Conservation (phyloP, 225 moss, liverwort and hornwort genomes). For the Neckera pumila region DNA sequence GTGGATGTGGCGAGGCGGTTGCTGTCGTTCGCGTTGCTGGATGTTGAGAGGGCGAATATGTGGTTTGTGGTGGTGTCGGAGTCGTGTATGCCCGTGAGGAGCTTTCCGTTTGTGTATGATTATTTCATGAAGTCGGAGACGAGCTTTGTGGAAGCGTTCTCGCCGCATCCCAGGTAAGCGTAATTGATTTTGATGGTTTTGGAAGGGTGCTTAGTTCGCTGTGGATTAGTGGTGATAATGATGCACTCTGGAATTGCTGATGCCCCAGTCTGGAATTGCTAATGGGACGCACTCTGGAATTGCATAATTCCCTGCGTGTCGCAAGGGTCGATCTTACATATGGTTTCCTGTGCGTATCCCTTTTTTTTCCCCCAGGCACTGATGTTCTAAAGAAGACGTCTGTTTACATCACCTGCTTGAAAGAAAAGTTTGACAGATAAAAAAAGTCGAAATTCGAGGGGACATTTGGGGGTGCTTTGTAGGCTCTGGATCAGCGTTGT, state of each 20-base stretch:
- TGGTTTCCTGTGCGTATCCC: background rate
- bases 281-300: background rate
- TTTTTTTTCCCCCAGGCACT: background rate
- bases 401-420: background rate
- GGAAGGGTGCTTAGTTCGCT: background rate
- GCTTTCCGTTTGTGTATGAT: constrained; percentile 26
- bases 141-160: constrained; percentile 36
- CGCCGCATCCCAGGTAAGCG: background rate
- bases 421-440: background rate
- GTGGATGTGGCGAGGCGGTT: constrained; percentile 37
- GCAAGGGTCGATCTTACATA: background rate
- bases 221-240: background rate
- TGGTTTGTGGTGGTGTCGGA: constrained; percentile 42
- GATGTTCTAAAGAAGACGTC: background rate
- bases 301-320: background rate
- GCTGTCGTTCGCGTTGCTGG: constrained; percentile 42
- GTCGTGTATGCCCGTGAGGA: constrained; percentile 29
- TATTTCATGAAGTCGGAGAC: constrained; percentile 35
- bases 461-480: background rate
- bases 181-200: background rate
- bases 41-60: constrained; percentile 3
- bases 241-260: background rate
- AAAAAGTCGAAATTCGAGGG: background rate
- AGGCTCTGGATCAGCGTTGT: background rate
- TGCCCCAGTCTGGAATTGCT: background rate